These are phyloP conservation scores for Quercus agrifolia DNA, from an alignment of 306 rosid species.

Conservation along the genomic window DNA sequence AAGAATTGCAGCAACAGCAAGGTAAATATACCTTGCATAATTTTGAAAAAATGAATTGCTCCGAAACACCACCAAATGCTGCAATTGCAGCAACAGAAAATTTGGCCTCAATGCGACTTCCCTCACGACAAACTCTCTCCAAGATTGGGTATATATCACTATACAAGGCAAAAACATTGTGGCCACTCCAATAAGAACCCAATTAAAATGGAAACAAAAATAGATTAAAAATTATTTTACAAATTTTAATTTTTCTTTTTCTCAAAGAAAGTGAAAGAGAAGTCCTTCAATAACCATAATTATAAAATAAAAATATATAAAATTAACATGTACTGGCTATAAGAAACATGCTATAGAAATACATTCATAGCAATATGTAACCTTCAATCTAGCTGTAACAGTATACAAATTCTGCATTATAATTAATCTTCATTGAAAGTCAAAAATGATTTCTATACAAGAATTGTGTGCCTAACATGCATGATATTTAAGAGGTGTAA, in stretches of 20 bases:
- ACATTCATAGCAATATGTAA: background rate
- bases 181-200: conserved; percentile 13
- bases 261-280: background rate
- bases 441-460: background rate
- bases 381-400: background rate
- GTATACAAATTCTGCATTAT: background rate
- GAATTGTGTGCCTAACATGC: background rate
- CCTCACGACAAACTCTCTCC: conserved; percentile 58
- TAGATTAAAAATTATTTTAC: background rate
- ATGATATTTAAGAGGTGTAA: background rate
- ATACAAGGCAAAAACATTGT: conserved; percentile 16
- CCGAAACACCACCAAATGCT: conserved; percentile 43
- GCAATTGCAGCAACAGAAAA: conserved; percentile 68
- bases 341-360: background rate
- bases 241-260: background rate
- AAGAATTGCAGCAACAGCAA: background rate
- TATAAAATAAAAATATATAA: background rate
- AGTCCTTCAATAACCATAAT: background rate
- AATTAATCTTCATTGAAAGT: background rate
- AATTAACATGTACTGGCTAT: background rate
- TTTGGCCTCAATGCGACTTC: conserved; percentile 80
- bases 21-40: conserved; percentile 59
- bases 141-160: conserved; percentile 75
- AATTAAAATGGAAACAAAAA: background rate
- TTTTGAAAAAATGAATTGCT: conserved; percentile 40